Base-by-base conservation (phyloP, 805 yeast species). In the Nakazawaea holstii region DNA sequence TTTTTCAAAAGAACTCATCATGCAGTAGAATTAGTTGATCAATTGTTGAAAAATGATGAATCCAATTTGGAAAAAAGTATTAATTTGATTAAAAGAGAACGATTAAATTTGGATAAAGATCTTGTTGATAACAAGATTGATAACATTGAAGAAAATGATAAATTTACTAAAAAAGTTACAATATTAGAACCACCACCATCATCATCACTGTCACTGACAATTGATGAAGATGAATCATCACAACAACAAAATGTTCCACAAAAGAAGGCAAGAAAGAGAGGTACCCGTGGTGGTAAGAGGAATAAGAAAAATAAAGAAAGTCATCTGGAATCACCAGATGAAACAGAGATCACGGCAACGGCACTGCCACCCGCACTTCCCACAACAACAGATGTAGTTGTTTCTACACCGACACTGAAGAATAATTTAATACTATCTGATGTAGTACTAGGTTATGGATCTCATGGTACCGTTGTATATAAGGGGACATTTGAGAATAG, bases 381-480 rank as follows among this genome's bases (percentile, higher is more conserved):
- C 9, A 6, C 43, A 7, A 35, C 45, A 8, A 14, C 53, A 4
- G 43, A 49, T 10, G 36, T 15, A 33, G 9, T n/a, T 8, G 8
- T 15, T 14, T 33, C 47, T 7, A 40, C 45, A 13, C 52, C 41
- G 8, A 49, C 51, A 17, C 53, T 67, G 35, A 68, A 75, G 44
- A 78, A 73, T 45, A 80, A 76, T 48, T 64, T 88, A 52, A 68
- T 73, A 0, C 77, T 92, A 3, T 79, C 95, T 0, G 85, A 85
- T 52, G 79, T 75, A 28, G 76, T 90, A n/a, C 67, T 94, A 43
- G 99, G 99, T 0, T 89, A 88, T 61, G 99, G 99, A 1, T 88
- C 97, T 0, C 96, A 91, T 56, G 99, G 99, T 27, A 94, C 99
- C 0, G 89, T 92, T 28, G 99, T 94, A 1, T 89, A 81, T 60